Evolutionary conservation across 495 filamentous ascomycete genomes (phyloP), one percentile per base, ranked within the genome.

Genomic region (Penicillium robsamsonii): DNA sequence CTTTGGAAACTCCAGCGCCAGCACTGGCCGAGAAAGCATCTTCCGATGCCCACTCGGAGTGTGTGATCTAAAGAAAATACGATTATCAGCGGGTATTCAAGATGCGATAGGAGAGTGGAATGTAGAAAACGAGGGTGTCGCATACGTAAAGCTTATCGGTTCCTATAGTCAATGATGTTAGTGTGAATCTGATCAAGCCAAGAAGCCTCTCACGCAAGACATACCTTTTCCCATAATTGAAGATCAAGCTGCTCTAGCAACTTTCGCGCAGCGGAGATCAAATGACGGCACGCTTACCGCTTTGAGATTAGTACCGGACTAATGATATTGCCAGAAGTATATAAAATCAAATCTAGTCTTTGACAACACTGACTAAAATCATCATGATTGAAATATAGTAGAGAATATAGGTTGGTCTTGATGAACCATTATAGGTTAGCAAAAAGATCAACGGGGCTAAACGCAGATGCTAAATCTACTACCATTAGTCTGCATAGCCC

Each of bases 41-140:
- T 33, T 85, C 83, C 12, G 90, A 94, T n/a, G 90, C 86, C 92
- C 92, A 97, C 77, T 97, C 92, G 51, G 87, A 91, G 69, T 97
- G 92, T 38, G 93, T 96, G 66, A 97, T 96, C 81, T 88, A 38
- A 13, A 57, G 38, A 17, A 17, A 7, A 58, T 24, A 22, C 10
- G n/a, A 41, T 24, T 38, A 58, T 68, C 35, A 73, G 66, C 50
- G 13, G 11, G 20, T 5, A 42, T 63, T 59, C 50, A 45, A 57
- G 13, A 57, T 60, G 52, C 50, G 59, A 61, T 33, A n/a, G 50
- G 31, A 49, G 29, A 22, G 22, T 46, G 35, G 20, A 42, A 17
- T 29, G 24, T 35, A 31, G 27, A 24, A 50, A 42, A 25, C 31
- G 40, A 30, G 41, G 17, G 31, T 17, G 37, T 44, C 43, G 55